These are phyloP conservation scores for Deinandra increscens DNA, from an alignment of 129 eudicot genomes.

Conservation along the genomic window DNA sequence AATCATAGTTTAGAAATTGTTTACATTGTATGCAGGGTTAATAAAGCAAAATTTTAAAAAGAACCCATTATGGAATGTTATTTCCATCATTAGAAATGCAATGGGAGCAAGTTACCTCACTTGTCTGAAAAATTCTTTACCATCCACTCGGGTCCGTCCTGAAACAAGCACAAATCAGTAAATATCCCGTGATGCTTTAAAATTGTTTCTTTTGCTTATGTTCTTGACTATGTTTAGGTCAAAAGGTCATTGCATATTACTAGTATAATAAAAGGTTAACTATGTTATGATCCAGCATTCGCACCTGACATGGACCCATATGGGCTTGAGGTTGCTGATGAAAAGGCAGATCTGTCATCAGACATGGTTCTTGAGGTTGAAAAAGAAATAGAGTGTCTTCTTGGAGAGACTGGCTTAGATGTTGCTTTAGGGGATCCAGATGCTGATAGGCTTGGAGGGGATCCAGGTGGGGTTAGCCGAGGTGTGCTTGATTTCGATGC, in stretches of 20 bases:
- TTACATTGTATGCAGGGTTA: constrained; percentile 7
- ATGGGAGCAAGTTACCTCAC: constrained; percentile 67
- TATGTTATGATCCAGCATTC: constrained; percentile 49
- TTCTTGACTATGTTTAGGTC: constrained; percentile 8
- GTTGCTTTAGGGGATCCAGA: constrained; percentile 79
- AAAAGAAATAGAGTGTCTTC: constrained; percentile 75
- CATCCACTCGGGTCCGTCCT: constrained; percentile 94
- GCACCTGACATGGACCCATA: constrained; percentile 66
- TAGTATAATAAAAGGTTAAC: neutral
- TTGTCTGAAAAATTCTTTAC: constrained; percentile 97
- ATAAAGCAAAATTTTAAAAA: neutral
- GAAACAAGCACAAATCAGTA: constrained; percentile 32
- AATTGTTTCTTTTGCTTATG: constrained; percentile 14
- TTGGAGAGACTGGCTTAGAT: constrained; percentile 72
- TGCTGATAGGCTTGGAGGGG: constrained; percentile 79
- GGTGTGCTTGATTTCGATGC: constrained; percentile 89
- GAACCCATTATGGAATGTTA: constrained; percentile 4
- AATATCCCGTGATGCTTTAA: neutral
- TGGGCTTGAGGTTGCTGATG: constrained; percentile 57
- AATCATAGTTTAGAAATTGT: constrained; percentile 5
- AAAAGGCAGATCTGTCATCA: constrained; percentile 58
- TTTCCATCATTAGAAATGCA: constrained; percentile 16
- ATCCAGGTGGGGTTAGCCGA: constrained; percentile 81
- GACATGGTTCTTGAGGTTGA: constrained; percentile 34
- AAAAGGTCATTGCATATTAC: neutral